A percentile compares a stretch with the other conserved stretches of the same genome.
Conservation (phyloP, 768 basidiomycete species). For the Boletus sp. region DNA sequence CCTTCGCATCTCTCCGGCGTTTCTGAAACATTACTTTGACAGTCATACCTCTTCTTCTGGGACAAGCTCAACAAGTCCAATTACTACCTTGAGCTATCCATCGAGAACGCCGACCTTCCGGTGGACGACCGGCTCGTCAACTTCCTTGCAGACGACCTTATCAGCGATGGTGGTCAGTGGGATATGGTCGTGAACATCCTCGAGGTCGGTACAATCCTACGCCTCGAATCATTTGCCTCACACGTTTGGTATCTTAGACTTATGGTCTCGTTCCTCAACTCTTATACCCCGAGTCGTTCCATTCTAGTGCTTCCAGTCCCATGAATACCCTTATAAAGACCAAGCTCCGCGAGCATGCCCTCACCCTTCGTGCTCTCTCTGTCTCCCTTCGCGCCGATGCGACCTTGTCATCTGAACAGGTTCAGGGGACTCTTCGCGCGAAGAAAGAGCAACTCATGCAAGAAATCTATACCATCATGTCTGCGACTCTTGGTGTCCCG, state of each 20-base stretch:
- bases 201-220: conserved; percentile 39
- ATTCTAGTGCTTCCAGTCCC: conserved; percentile 70
- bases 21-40: conserved; percentile 9
- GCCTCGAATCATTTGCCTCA: conserved; percentile 23
- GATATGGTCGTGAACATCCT: conserved; percentile 82
- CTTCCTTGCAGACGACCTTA: conserved; percentile 72
- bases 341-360: conserved; percentile 88
- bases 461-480: conserved; percentile 83
- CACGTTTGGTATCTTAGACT: conserved; percentile 38
- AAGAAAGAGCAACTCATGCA: conserved; percentile 85
- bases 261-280: conserved; percentile 89
- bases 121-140: conserved; percentile 82
- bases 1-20: background rate
- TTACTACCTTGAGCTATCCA: conserved; percentile 86
- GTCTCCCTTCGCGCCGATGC: conserved; percentile 49
- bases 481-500: conserved; percentile 83
- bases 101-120: conserved; percentile 76
- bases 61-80: conserved; percentile 92
- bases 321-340: conserved; percentile 81
- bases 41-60: conserved; percentile 94
- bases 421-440: conserved; percentile 58
- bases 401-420: conserved; percentile 43
- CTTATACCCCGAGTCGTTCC: conserved; percentile 80
- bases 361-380: conserved; percentile 70
- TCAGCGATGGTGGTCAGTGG: conserved; percentile 93